phyloP scores from a whole-genome alignment of 176 grass and related monocot species.

The Triticum aestivum region IWGSC_CS_RefSeq_v2.1 NC_057796.1:173074561-173075060 shows the following conservation, averaged over 20 bases:
- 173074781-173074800: neutral
- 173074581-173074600: too few species aligned
- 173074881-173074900: neutral
- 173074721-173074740: too few species aligned
- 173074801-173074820: neutral
- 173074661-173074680: too few species aligned
- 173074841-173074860: neutral
- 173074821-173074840: neutral
- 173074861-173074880: neutral
- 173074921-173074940: neutral
- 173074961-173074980: neutral
- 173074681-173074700: too few species aligned
- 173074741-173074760: too few species aligned
- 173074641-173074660: too few species aligned
- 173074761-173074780: neutral
- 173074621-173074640: too few species aligned
- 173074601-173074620: too few species aligned
- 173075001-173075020: constrained; percentile 66
- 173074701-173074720: too few species aligned
- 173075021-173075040: constrained; percentile 52
- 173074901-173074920: neutral
- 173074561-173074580: too few species aligned
- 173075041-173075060: constrained; percentile 67
- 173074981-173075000: constrained; percentile 28
- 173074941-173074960: neutral